Conservation (phyloP, 2,329 filamentous ascomycete genomes). For the Ampelomyces quisqualis region DNA sequence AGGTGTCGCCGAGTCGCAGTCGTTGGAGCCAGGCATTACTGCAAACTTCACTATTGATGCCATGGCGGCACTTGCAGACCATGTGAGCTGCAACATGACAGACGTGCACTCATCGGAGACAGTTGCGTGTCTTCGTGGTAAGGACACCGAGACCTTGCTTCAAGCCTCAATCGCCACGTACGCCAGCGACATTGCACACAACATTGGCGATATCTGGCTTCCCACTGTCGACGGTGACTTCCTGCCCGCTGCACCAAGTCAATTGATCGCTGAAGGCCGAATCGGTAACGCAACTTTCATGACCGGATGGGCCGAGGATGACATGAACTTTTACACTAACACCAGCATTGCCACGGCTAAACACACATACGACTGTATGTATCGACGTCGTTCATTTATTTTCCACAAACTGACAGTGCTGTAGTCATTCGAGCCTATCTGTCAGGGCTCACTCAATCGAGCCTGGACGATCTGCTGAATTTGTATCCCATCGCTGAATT, state of each 20-base stretch:
- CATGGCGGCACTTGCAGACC: conserved; percentile 47
- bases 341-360: conserved; percentile 42
- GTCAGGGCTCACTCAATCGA: conserved; percentile 36
- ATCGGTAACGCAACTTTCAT: conserved; percentile 49
- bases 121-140: conserved; percentile 50
- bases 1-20: conserved; percentile 48
- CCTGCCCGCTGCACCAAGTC: conserved; percentile 49
- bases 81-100: conserved; percentile 48
- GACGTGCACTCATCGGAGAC: conserved; percentile 47
- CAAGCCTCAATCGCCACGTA: conserved; percentile 50
- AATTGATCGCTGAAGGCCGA: conserved; percentile 44
- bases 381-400: neutral
- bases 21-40: conserved; percentile 53
- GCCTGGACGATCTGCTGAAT: conserved; percentile 27
- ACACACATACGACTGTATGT: conserved; percentile 42
- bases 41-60: conserved; percentile 53
- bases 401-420: neutral
- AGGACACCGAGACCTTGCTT: conserved; percentile 49
- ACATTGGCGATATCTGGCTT: conserved; percentile 54
- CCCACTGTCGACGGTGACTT: conserved; percentile 55
- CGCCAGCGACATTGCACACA: conserved; percentile 37
- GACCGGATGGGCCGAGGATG: conserved; percentile 51
- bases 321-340: conserved; percentile 50
- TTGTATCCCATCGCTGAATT: conserved; percentile 50
- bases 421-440: conserved; percentile 44